Base-by-base conservation (phyloP, 768 basidiomycete species). In the Suillus fuscotomentosus region DNA sequence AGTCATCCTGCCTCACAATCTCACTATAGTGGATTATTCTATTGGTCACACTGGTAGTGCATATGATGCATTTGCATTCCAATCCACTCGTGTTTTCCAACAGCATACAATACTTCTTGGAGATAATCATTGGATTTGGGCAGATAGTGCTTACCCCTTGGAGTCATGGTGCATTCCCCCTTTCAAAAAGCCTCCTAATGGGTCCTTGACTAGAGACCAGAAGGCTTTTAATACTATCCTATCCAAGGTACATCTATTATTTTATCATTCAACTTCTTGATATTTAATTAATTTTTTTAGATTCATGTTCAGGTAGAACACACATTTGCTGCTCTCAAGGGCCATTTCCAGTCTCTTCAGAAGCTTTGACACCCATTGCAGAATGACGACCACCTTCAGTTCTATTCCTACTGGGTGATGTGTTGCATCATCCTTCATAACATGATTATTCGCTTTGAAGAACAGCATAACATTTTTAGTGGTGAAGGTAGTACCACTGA, bases 111-210 rank as follows among this genome's bases (percentile, higher is more conserved):
- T 0, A 0, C 11, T 59, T 15, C 61, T 70, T 3, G 31, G 47
- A 0, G 22, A 47, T 2, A 43, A 24, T 0, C 60, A 70, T 15
- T 69, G 68, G 64, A 61, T 70, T 59, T 42, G 38, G 13, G 56
- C 47, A 0, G 63, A 64, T 5, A 64, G 56, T 60, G 63, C 57
- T 6, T 64, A 64, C 41, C 55, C 57, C 8, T 34, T 57, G n/a
- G 43, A 43, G 10, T 2, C 17, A 38, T 64, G 47, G 56, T 60
- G 63, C 51, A 57, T 64, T 7, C 43, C 41, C 5, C 63, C 63
- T 14, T 64, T 64, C 45, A 67, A 80, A 47, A 60, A 39, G 34
- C 55, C 63, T 24, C 10, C 3, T 1, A 15, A n/a, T n/a, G 63
- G 39, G 24, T 14, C 20, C 17, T 50, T 51, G 42, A 45, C 42